These are phyloP conservation scores for Olyra latifolia DNA, from an alignment of 176 grass and related monocot genomes.

Conservation along the genomic window DNA sequence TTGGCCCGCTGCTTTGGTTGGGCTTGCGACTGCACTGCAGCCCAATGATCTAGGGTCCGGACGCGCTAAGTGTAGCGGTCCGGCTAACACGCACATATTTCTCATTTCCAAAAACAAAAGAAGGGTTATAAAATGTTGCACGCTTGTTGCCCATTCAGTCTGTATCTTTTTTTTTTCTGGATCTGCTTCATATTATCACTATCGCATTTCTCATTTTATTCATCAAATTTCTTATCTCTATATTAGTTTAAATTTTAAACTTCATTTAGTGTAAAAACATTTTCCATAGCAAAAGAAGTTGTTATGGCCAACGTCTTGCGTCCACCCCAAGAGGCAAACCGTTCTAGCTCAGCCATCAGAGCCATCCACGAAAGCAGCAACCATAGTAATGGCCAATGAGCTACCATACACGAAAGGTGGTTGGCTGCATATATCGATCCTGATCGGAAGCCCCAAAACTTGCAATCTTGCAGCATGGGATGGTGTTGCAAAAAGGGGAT, in stretches of 20 bases:
- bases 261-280: background rate
- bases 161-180: background rate
- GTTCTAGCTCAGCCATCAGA: constrained; percentile 36
- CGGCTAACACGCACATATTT: no score
- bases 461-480: constrained; percentile 42
- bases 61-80: no score
- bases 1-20: no score
- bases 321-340: constrained; percentile 45
- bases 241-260: background rate
- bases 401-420: constrained; percentile 34
- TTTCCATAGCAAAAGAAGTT: background rate
- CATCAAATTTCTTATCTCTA: background rate
- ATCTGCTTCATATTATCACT: no score
- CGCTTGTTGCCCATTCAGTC: no score
- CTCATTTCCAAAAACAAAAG: no score
- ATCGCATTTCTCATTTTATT: background rate
- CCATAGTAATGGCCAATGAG: constrained; percentile 39
- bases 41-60: no score
- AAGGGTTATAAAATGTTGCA: no score
- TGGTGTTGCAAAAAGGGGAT: constrained; percentile 38
- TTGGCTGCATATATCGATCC: constrained; percentile 39
- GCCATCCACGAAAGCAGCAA: constrained; percentile 43
- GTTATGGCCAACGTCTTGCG: constrained; percentile 32
- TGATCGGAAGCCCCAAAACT: constrained; percentile 35
- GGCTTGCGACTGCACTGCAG: no score